Base-by-base conservation (phyloP, 495 filamentous ascomycete genomes). In the Tuber melanosporum region DNA sequence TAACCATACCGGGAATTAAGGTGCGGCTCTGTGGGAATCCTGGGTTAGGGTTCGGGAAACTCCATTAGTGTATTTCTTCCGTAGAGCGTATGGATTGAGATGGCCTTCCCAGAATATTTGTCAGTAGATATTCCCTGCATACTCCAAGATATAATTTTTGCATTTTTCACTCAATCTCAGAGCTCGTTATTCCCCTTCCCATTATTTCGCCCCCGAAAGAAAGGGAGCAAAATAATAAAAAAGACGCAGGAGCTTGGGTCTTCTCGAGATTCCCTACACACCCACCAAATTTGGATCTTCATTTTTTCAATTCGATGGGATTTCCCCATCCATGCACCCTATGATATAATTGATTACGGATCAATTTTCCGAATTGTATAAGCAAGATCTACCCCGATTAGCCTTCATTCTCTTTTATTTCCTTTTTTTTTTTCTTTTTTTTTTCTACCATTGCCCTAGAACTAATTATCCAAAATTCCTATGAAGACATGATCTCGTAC, bases 41-140 rank as follows among this genome's bases (percentile, higher is more conserved):
- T 44, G 75, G 77, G 77, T 73, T 77, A 79, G 77, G 77, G 77
- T 79, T 79, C 77, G 77, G 77, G 46, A 77, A 76, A 42, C 46
- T 74, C 76, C 73, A 49, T 57, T 72, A 7, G 26, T 15, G 14
- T 36, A 19, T 19, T 73, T 75, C 73, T 57, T 77, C 49, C 44
- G 77, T 32, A 42, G 71, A 49, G 73, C 77, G 46, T 75, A 62
- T 52, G 52, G 70, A 71, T 80, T 72, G 71, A 80, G 78, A 66
- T 66, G 57, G 49, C 57, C 57, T 36, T 66, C 57, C 57, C 26
- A 12, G 14, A 36, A 66, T 66, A 66, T 66, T 36, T 66, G 26
- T 66, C 26, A 26, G 57, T 66, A 66, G 57, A 36, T 36, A 36
- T 36, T 70, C 46, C 22, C 62, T 19, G 45, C 42, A 52, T 49